Base-by-base conservation (phyloP, 768 basidiomycete genomes). In the Hemileccinum impolitum region DNA sequence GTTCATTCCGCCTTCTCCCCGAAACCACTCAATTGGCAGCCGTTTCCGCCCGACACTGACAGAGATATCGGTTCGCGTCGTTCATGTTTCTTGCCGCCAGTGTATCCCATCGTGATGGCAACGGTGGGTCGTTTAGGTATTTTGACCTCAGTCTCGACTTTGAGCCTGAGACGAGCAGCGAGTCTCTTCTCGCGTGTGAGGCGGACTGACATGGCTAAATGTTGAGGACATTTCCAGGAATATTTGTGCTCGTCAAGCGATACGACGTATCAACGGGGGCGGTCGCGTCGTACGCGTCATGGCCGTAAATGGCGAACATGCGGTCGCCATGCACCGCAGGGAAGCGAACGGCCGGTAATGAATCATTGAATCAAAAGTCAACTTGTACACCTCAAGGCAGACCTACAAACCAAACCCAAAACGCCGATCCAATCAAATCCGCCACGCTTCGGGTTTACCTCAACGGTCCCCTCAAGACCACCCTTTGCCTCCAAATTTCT, bases 301-400 rank as follows among this genome's bases (percentile, higher is more conserved):
- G 52, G 55, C 66, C 63, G 52, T 59, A 65, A 67, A 61, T 49
- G 58, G 57, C 44, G 48, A 60, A 65, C 72, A 73, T 59, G 72
- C 66, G 62, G 58, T 53, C 44, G 39, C 54, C 72, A 71, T 60
- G 72, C 57, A 61, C 57, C 56, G 13, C 58, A 53, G 47, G 52
- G 54, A 64, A 61, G 56, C 56, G 53, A 59, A 32, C 55, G 53
- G 45, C 52, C 51, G 50, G 55, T 51, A 45, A 57, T 51, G 19
- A 54, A 62, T 53, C 51, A 56, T 56, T 51, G 19, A 54, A 62
- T 53, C 49, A 56, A 8, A 51, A 64, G 47, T 28, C 50, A 51
- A 45, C 65, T 38, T 21, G 50, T 28, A 36, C 47, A 65, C 68
- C 61, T 68, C 69, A 65, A 63, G 60, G 62, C 59, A 51, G 36